phyloP scores from a whole-genome alignment of 2,329 filamentous ascomycete species.

The Dothidotthia symphoricarpi region DNA sequence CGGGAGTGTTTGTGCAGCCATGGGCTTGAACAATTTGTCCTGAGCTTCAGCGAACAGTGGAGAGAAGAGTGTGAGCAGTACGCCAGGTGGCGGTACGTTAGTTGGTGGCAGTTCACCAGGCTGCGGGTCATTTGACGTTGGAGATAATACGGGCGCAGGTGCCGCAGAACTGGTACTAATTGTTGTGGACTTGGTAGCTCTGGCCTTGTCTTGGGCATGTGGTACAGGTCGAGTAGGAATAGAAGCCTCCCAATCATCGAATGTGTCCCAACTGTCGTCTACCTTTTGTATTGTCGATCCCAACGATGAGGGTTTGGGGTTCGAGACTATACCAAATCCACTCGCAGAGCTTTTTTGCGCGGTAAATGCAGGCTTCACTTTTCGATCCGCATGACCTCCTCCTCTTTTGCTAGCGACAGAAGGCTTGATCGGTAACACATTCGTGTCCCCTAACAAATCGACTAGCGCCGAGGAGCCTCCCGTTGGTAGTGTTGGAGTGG shows the following conservation, averaged over 20 bases:
- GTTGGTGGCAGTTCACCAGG: conserved; percentile 60
- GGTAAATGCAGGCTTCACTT: neutral
- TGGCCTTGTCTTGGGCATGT: conserved; percentile 7
- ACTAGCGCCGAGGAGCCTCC: conserved; percentile 17
- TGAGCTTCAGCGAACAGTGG: conserved; percentile 66
- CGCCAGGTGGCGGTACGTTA: conserved; percentile 84
- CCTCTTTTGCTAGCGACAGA: neutral
- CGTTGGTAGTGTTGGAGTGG: conserved; percentile 2
- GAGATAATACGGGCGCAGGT: conserved; percentile 23
- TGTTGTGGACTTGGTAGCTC: conserved; percentile 2
- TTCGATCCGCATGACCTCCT: neutral
- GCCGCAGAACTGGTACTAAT: conserved; percentile 1
- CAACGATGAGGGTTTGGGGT: conserved; percentile 6
- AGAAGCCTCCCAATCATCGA: conserved; percentile 44
- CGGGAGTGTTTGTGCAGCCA: conserved; percentile 58
- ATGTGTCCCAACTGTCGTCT: conserved; percentile 49
- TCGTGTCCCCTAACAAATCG: conserved; percentile 31
- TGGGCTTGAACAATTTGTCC: conserved; percentile 62
- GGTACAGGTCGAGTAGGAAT: conserved; percentile 19
- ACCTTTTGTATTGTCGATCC: conserved; percentile 8
- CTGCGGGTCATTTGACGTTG: conserved; percentile 19
- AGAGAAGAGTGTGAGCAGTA: conserved; percentile 75
- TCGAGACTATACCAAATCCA: conserved; percentile 16
- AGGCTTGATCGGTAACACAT: conserved; percentile 20
- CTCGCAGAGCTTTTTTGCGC: conserved; percentile 4